Evolutionary conservation across 1,139 yeast species (phyloP), one percentile per base, ranked within the genome.

Genomic region (Yamadazyma friedrichii): DNA sequence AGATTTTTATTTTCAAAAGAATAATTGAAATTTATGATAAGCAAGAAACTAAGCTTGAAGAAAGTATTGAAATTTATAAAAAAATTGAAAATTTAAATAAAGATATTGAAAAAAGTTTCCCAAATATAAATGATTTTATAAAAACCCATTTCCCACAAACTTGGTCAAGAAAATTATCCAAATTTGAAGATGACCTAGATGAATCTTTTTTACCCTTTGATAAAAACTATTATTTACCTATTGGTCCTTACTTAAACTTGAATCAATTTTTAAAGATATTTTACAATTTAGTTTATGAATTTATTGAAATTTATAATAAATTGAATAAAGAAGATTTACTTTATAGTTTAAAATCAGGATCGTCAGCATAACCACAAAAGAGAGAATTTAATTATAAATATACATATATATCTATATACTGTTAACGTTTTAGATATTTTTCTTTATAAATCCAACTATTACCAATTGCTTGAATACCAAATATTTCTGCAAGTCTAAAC

Each of bases 381-480:
- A 25, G 28, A 25, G 28, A 25, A 10, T 10, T 10, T 25, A 25
- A 25, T 25, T 25, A 25, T 25, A 25, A 25, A 25, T 25, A 22
- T 22, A 25, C 11, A 25, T 25, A 25, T 10, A 25, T 27, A 27
- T 27, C 10, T 8, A 27, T 27, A n/a, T 12, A 11, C 13, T 11
- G 8, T 9, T 27, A 27, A 27, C 13, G 8, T 27, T 9, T 60
- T 64, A 74, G 59, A 55, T 85, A 85, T 65, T 84, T 84, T 35
- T 79, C 81, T 58, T 84, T 84, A 65, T 84, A 81, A 33, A 85
- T 84, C 94, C 94, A 86, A 44, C 83, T 78, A 46, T 84, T 82
- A 1, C 91, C 91, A 29, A 83, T 77, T 46, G 82, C 65, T 50
- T 73, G 77, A 16, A 77, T 77, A 1, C 93, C 94, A 50, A 76